Evolutionary conservation across 169 alveolate species (phyloP).

Genomic region (Cystoisospora suis): DNA sequence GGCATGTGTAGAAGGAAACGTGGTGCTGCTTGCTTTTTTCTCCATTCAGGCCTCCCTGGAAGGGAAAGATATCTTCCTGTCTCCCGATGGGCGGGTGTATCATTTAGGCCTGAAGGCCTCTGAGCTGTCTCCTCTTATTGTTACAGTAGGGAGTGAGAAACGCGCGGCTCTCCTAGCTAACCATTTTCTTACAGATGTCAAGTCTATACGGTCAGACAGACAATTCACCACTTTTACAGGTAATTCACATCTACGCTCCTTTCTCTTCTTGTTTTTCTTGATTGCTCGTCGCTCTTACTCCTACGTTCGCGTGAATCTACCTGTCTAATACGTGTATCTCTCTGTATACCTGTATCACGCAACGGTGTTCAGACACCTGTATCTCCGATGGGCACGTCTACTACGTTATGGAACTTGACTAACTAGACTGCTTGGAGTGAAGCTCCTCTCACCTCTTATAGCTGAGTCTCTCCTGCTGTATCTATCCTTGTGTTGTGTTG

Average conservation of each 20-base stretch:
- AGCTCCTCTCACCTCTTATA: no score
- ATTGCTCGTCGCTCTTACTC: background rate
- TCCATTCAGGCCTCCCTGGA: background rate
- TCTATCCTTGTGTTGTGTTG: no score
- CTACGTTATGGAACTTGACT: no score
- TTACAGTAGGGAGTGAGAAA: conserved; percentile 59
- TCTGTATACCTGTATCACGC: background rate
- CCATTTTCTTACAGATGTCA: conserved; percentile 31
- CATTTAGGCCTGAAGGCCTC: conserved; percentile 66
- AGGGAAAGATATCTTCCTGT: conserved; percentile 45
- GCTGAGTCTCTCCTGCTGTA: no score
- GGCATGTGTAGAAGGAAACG: no score
- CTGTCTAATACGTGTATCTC: background rate
- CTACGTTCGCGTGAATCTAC: background rate
- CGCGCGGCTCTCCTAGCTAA: conserved; percentile 48
- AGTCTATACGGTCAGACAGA: conserved; percentile 29
- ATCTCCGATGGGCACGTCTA: no score
- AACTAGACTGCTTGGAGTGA: no score
- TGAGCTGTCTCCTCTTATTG: conserved; percentile 47
- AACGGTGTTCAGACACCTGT: no score
- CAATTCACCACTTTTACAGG: conserved; percentile 51
- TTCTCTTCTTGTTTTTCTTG: background rate
- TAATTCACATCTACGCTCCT: background rate
- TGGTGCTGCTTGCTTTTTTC: background rate
- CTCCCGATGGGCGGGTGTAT: conserved; percentile 54